phyloP scores from a whole-genome alignment of 306 rosid genomes.

The Prunus mira region DNA sequence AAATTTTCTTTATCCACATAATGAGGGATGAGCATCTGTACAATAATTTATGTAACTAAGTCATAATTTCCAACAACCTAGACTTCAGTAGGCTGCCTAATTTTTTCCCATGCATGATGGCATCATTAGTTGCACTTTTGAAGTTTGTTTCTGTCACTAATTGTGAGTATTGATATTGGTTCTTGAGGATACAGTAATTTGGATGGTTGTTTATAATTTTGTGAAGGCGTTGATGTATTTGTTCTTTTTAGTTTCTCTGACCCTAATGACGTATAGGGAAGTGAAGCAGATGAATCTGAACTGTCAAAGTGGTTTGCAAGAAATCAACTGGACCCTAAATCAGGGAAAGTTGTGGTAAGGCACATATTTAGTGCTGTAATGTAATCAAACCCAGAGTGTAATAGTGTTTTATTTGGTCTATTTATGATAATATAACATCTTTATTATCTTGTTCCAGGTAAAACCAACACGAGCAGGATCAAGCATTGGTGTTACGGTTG shows the following conservation, averaged over 20 bases:
- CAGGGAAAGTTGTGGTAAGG: slow-evolving; percentile 91
- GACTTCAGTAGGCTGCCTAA: background rate
- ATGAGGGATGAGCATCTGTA: background rate
- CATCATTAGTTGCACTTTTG: background rate
- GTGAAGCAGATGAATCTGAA: slow-evolving; percentile 49
- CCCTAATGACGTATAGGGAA: slow-evolving; percentile 47
- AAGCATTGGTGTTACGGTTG: slow-evolving; percentile 90
- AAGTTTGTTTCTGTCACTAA: background rate
- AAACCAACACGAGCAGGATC: slow-evolving; percentile 95
- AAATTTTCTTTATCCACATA: background rate
- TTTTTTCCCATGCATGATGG: background rate
- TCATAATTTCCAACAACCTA: background rate
- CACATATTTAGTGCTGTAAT: slow-evolving; percentile 26
- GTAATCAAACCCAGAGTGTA: slow-evolving; percentile 6
- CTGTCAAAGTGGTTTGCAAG: slow-evolving; percentile 72
- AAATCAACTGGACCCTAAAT: slow-evolving; percentile 59
- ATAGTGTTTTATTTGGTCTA: slow-evolving; percentile 19
- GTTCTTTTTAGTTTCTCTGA: slow-evolving; percentile 17
- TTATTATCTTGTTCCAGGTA: slow-evolving; percentile 43
- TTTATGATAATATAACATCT: slow-evolving; percentile 11
- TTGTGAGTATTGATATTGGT: background rate
- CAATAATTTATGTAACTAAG: background rate
- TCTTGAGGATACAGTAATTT: background rate
- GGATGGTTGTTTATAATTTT: background rate
- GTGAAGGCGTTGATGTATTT: background rate